Percentiles rank a stretch among this genome's conserved stretches.
Evolutionary conservation across 2,329 filamentous ascomycete genomes (phyloP).

Genomic region (Calonectria crousiana): DNA sequence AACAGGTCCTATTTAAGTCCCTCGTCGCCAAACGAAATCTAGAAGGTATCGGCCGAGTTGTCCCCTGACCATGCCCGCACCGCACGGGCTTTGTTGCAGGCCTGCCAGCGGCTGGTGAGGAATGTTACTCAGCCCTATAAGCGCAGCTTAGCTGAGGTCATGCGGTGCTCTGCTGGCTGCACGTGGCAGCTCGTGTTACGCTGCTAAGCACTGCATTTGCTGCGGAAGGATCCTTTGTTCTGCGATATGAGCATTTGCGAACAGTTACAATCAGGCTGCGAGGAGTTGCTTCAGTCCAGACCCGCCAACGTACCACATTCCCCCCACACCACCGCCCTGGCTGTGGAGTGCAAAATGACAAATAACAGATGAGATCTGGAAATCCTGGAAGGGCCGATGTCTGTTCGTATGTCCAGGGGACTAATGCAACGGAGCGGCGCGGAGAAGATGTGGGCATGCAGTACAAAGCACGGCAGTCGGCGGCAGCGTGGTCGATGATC

Average conservation of each 20-base stretch:
- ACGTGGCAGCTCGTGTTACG: constrained; percentile 21
- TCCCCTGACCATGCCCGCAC: constrained; percentile 14
- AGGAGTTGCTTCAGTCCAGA: constrained; percentile 15
- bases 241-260: constrained; percentile 11
- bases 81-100: constrained; percentile 17
- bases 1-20: constrained; percentile 3
- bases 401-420: constrained; percentile 16
- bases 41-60: constrained; percentile 24
- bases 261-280: constrained; percentile 7
- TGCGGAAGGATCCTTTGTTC: background rate
- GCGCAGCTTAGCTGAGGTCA: constrained; percentile 22
- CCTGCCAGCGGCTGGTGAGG: constrained; percentile 5
- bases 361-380: constrained; percentile 28
- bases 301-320: constrained; percentile 27
- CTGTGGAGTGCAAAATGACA: constrained; percentile 24
- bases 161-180: constrained; percentile 7
- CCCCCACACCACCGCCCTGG: constrained; percentile 19
- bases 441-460: constrained; percentile 16
- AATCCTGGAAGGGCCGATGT: constrained; percentile 20
- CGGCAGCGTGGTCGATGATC: constrained; percentile 21
- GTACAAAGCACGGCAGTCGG: constrained; percentile 17
- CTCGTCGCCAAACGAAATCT: background rate
- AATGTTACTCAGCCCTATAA: constrained; percentile 28
- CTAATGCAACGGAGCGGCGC: constrained; percentile 22
- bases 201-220: constrained; percentile 15